These are phyloP conservation scores for Stropharia rugosoannulata DNA, from an alignment of 768 basidiomycete genomes.

Conservation along the genomic window DNA sequence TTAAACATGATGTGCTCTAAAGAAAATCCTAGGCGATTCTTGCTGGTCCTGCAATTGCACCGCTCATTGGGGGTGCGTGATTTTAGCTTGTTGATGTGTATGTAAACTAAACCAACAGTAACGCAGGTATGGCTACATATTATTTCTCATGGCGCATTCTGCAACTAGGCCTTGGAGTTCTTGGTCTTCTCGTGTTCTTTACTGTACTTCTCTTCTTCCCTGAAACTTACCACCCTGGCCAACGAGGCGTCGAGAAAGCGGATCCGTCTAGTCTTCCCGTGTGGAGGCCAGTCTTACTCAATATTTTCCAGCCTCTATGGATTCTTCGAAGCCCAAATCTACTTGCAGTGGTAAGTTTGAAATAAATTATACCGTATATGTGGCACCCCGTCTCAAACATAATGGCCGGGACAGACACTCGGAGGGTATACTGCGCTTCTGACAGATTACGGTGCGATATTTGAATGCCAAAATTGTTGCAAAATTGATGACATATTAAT, in stretches of 20 bases:
- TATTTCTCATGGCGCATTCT: conserved; percentile 69
- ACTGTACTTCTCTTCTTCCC: conserved; percentile 48
- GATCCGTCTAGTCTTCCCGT: conserved; percentile 19
- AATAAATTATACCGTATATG: too few relatives aligned
- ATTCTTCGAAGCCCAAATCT: conserved; percentile 63
- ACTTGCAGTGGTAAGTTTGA: conserved; percentile 51
- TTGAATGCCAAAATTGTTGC: neutral
- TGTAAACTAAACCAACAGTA: neutral
- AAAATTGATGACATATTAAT: neutral
- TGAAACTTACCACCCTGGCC: conserved; percentile 65
- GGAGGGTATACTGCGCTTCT: conserved; percentile 29
- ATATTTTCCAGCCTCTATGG: conserved; percentile 52
- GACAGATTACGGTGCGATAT: conserved; percentile 40
- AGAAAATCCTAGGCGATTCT: conserved; percentile 40
- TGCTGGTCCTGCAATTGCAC: conserved; percentile 61
- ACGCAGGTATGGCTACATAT: conserved; percentile 48
- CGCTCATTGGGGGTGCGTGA: conserved; percentile 48
- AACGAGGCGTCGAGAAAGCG: conserved; percentile 51
- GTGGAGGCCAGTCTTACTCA: conserved; percentile 45
- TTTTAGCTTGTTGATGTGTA: neutral
- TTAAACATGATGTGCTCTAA: neutral
- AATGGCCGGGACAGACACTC: conserved; percentile 20
- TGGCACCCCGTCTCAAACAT: too few relatives aligned
- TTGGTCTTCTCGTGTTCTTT: conserved; percentile 38
- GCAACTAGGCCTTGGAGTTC: conserved; percentile 44